Base-by-base conservation (phyloP, 78 protist species). In the Dictyostelium capitatum region DNA sequence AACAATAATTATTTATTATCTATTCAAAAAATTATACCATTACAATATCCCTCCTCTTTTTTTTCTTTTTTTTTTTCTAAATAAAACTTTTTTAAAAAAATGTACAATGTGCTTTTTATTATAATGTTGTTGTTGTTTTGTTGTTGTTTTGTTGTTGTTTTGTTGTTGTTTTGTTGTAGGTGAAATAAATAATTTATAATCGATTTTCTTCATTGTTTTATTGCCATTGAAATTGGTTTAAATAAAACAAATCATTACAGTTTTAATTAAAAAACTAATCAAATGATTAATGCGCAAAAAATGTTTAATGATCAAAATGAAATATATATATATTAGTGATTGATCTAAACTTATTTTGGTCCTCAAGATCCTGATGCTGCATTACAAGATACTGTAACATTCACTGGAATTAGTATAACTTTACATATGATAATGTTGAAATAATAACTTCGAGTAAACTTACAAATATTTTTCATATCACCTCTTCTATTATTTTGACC, bases 291-390 rank as follows among this genome's bases (percentile, higher is more conserved):
- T 37, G 43, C 43, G 43, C 2, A 37, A 37, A n/a, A 37, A 37
- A 37, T 37, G 43, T 37, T 37, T 37, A 37, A 37, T 37, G 43
- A 37, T 37, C 43, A 37, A 37, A 37, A 2, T 37, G 43, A 37
- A 37, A 37, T 37, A 37, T 37, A 37, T 37, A 37, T 37, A 67
- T 32, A 67, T 25, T 12, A 32, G 30, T 62, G 28, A 62, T 62
- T 62, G n/a, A 67, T n/a, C 37, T 67, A 28, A 67, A 67, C 75
- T 47, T 67, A 67, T 67, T 67, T 67, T 32, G 75, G 75, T 14
- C 47, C 83, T 72, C 79, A 72, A 72, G 77, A 69, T 69, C 79
- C 79, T 41, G 56, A 41, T n/a, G 79, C 79, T 6, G 79, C 56
- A 43, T 72, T 72, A 5, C 79, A 72, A 3, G 79, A 51, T 17